Conservation (phyloP, 2,329 filamentous ascomycete genomes). For the Colletotrichum eleusines region DNA sequence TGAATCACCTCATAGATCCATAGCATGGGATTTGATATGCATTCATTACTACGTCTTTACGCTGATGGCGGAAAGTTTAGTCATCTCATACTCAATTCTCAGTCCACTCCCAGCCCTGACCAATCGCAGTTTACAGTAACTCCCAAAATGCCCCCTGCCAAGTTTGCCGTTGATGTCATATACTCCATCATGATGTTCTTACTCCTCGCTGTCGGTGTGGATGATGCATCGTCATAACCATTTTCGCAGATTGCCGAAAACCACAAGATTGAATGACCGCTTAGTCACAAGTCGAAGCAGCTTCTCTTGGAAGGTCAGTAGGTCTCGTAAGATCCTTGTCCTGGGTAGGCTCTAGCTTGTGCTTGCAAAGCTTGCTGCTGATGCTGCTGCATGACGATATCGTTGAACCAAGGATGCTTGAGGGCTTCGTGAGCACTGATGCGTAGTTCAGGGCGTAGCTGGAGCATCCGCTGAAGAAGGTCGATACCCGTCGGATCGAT, state of each 20-base stretch:
- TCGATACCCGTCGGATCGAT: slow-evolving; percentile 91
- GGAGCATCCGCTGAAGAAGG: slow-evolving; percentile 89
- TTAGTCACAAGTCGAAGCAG: slow-evolving; percentile 18
- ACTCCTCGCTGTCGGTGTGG: slow-evolving; percentile 1
- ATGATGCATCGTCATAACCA: slow-evolving; percentile 4
- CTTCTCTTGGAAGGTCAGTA: slow-evolving; percentile 41
- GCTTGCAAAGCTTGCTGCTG: slow-evolving; percentile 59
- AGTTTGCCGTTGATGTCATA: not conserved
- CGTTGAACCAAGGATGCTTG: slow-evolving; percentile 91
- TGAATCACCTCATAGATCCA: slow-evolving; percentile 1
- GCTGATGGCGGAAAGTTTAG: not conserved
- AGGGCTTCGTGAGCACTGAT: slow-evolving; percentile 90
- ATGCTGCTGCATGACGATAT: slow-evolving; percentile 71
- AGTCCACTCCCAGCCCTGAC: not conserved
- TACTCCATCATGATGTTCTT: not conserved
- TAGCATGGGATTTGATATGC: not conserved
- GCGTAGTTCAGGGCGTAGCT: slow-evolving; percentile 90
- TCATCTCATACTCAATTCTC: not conserved
- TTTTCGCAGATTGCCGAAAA: slow-evolving; percentile 37
- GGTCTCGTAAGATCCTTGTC: slow-evolving; percentile 49
- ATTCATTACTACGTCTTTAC: slow-evolving; percentile 1
- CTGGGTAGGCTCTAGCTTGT: slow-evolving; percentile 56
- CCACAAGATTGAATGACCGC: slow-evolving; percentile 45
- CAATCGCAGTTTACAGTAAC: slow-evolving; percentile 6
- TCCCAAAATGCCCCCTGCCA: slow-evolving; percentile 8